Evolutionary conservation across 1,284 basidiomycete genomes (phyloP), one percentile per base, ranked within the genome.

Genomic region (Malassezia globosa): DNA sequence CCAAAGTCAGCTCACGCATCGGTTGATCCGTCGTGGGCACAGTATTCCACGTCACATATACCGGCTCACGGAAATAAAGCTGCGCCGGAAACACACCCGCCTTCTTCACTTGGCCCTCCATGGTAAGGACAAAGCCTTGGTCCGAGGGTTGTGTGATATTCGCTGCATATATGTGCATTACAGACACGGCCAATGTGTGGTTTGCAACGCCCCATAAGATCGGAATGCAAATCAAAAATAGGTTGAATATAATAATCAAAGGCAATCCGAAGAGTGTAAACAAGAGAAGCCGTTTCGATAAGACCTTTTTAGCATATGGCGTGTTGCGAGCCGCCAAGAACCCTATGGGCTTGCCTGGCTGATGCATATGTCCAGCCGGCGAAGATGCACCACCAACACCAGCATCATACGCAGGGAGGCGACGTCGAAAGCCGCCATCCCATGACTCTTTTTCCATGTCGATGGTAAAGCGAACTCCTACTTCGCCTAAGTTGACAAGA

Each of bases 11-110:
- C 53, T 73, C 72, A 19, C 52, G 52, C 46, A 66, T 51, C 27
- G 50, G 53, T 14, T 34, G 26, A 7, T 43, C 55, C 40, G 33
- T 56, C 16, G 56, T 42, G 4, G 65, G 64, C 2, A 69, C 66
- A 1, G 65, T 56, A 31, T 60, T 66, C 72, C 72, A 73, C 47
- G 57, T 63, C 27, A 72, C 65, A 37, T 64, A 46, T 13, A 72
- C 63, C 7, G 72, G 72, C 33, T 65, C 57, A 5, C 66, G 57
- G 49, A 73, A 73, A 54, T 59, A 64, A 26, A 73, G 46, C 25
- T 66, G 63, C 26, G 72, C 72, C 7, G 72, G 72, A 60, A 73
- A 73, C 34, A 73, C 66, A 46, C 72, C 72, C 39, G 64, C 61
- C 54, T 73, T 73, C 52, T 61, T 64, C 35, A 61, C 62, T 42